These are phyloP conservation scores for Azolla pinnata DNA, from an alignment of 75 land plant genomes.

Conservation along the genomic window DNA sequence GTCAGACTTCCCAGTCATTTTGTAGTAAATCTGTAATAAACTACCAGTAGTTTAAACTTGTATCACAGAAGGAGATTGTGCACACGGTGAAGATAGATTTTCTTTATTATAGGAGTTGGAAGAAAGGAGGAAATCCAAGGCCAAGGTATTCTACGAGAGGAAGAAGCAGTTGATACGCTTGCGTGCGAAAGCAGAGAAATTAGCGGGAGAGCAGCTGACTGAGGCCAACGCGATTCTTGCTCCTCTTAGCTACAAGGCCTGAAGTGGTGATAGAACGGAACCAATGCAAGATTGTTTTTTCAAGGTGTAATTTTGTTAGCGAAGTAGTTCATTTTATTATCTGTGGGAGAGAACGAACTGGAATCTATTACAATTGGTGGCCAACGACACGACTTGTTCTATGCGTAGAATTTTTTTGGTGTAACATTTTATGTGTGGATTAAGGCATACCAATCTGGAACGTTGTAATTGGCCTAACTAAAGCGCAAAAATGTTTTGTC, in stretches of 20 bases:
- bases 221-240: slow-evolving; percentile 4
- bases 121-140: slow-evolving; percentile 26
- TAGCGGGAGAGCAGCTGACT: slow-evolving; percentile 16
- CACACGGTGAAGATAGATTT: background rate
- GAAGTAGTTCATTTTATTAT: too few relatives aligned
- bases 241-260: slow-evolving; percentile 29
- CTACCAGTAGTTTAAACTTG: background rate
- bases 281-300: too few relatives aligned
- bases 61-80: background rate
- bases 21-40: background rate
- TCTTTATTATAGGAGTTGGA: slow-evolving; percentile 24
- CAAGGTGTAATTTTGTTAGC: too few relatives aligned
- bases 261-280: too few relatives aligned
- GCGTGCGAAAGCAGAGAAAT: slow-evolving; percentile 13
- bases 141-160: slow-evolving; percentile 24
- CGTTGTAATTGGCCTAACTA: too few relatives aligned
- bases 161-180: slow-evolving; percentile 27
- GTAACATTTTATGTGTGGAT: too few relatives aligned
- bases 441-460: too few relatives aligned
- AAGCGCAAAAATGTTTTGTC: too few relatives aligned
- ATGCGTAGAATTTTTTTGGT: too few relatives aligned
- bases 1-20: slow-evolving; percentile 12
- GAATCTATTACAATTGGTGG: too few relatives aligned
- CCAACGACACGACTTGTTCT: too few relatives aligned
- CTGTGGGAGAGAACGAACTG: too few relatives aligned